Evolutionary conservation across 1,284 basidiomycete species (phyloP), one percentile per base, ranked within the genome.

Genomic region (Ustilago xerochloae): DNA sequence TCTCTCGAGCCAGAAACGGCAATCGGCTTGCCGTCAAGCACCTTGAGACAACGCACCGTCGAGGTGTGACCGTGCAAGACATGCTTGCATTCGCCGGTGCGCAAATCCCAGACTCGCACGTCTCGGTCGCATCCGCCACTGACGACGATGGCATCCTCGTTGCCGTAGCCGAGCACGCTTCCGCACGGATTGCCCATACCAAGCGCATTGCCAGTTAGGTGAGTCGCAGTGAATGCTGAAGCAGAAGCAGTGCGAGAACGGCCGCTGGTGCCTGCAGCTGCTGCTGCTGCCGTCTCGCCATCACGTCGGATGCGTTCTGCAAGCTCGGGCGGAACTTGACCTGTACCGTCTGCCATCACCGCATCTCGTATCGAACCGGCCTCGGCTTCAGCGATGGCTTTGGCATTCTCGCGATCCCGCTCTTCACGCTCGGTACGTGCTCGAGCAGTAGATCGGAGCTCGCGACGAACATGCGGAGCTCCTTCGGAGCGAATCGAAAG

Each of bases 71-170:
- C 96, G 5, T 88, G 87, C 16, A 99, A 87, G 8, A 90, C 87
- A 82, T 93, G 91, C 28, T 94, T 88, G 81, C 92, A 94, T 89
- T 90, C 56, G 88, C 91, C 94, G 6, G 91, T 91, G 50, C 88
- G 87, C 29, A 93, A 88, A 81, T 98, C 93, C 96, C 96, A 99
- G 0, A 98, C 93, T 33, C 91, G 88, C 16, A 98, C 87, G 52
- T 90, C 89, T 78, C 94, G 91, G 83, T 98, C 95, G 79, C 94
- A 97, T 6, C 93, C 94, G 1, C 93, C 94, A 63, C 91, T 93
- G n/a, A 97, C 90, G 7, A 96, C 90, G 1, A 96, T 86, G 5
- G 92, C 87, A 38, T 88, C 87, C 18, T 86, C 84, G 73, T 90
- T 88, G 2, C 90, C 90, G 88, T 89, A 91, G 2, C 91, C 90